Conservation (phyloP, 2,329 filamentous ascomycete genomes). For the Scopulariopsis brevicaulis region DNA sequence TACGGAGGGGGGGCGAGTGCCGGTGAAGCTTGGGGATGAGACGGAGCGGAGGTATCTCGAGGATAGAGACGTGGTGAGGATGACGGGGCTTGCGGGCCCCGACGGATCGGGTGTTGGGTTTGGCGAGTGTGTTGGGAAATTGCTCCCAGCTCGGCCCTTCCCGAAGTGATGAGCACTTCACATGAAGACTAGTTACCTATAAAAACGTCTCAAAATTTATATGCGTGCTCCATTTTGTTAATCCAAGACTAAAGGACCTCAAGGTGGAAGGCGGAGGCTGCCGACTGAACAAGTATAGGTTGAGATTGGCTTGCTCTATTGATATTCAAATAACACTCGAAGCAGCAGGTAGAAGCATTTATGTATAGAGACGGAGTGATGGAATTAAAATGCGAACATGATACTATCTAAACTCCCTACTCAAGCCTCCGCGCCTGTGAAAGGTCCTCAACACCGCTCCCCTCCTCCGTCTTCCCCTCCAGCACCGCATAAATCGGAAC, state of each 20-base stretch:
- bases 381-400: no score
- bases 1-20: conserved; percentile 21
- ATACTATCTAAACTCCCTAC: background rate
- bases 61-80: conserved; percentile 30
- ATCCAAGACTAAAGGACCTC: no score
- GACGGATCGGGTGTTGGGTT: conserved; percentile 26
- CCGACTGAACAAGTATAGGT: no score
- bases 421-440: conserved; percentile 1
- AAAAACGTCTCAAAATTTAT: no score
- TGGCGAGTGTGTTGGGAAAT: conserved; percentile 26
- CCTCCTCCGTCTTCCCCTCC: conserved; percentile 7
- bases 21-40: conserved; percentile 16
- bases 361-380: no score
- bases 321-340: background rate
- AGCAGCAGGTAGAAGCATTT: background rate
- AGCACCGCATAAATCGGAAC: conserved; percentile 24
- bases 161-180: background rate
- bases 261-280: no score
- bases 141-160: conserved; percentile 21
- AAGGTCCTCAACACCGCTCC: background rate
- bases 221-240: no score
- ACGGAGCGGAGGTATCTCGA: conserved; percentile 16
- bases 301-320: no score
- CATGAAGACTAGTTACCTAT: background rate
- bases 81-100: conserved; percentile 24